phyloP scores from a whole-genome alignment of 1,284 basidiomycete species.

The Marasmius tenuissimus region DNA sequence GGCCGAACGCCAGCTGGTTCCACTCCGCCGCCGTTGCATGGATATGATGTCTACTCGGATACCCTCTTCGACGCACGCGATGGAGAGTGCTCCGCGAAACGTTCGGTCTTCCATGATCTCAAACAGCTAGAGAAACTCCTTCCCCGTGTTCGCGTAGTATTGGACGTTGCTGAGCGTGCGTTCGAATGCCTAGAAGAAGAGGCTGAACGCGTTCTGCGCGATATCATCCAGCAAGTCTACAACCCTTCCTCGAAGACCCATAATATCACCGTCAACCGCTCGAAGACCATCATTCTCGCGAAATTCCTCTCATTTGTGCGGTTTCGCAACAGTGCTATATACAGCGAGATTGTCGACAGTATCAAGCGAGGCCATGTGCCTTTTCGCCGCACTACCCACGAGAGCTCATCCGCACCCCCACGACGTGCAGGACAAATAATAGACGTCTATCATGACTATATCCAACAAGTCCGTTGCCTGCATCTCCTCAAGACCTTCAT shows the following conservation, averaged over 20 bases:
- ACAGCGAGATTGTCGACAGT: conserved; percentile 29
- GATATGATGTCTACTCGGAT: conserved; percentile 52
- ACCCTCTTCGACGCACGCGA: conserved; percentile 39
- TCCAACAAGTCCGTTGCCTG: conserved; percentile 8
- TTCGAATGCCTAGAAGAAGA: conserved; percentile 42
- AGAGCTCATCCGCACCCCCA: not conserved
- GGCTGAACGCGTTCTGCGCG: conserved; percentile 36
- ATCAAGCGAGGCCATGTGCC: conserved; percentile 6
- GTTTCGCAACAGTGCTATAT: conserved; percentile 52
- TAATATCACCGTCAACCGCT: conserved; percentile 30
- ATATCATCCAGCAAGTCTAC: conserved; percentile 28
- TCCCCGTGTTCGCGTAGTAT: conserved; percentile 29
- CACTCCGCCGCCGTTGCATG: conserved; percentile 42
- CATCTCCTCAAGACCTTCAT: conserved; percentile 9
- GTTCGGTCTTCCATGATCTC: conserved; percentile 46
- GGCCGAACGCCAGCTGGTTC: conserved; percentile 1
- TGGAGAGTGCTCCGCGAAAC: conserved; percentile 28
- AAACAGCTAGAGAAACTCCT: conserved; percentile 26
- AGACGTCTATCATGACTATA: conserved; percentile 7
- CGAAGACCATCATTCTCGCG: conserved; percentile 5
- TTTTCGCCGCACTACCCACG: not conserved
- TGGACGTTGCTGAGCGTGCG: conserved; percentile 38
- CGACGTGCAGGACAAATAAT: not conserved
- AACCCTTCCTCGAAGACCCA: conserved; percentile 9
- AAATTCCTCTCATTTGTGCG: conserved; percentile 54